Evolutionary conservation across 2,329 filamentous ascomycete species (phyloP).

Genomic region (Proliferodiscus dingleyae): DNA sequence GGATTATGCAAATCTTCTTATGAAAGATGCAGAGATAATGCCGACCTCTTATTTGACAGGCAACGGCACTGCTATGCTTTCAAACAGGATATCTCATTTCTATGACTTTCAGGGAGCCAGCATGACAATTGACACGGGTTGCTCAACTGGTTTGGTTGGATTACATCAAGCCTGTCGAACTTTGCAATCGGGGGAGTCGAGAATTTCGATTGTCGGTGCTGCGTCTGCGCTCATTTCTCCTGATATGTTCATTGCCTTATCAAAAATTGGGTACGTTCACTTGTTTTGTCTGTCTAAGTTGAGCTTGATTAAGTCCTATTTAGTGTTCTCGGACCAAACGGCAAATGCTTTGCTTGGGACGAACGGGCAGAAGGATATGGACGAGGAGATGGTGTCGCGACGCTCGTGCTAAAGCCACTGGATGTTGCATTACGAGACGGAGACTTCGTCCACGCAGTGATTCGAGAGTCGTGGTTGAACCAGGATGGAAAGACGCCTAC

Average conservation of each 20-base stretch:
- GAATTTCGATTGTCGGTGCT: constrained; percentile 25
- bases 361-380: constrained; percentile 56
- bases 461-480: constrained; percentile 48
- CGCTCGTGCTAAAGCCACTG: constrained; percentile 54
- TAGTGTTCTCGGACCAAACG: too few species aligned
- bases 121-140: constrained; percentile 43
- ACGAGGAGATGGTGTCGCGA: constrained; percentile 55
- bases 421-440: constrained; percentile 52
- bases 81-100: constrained; percentile 36
- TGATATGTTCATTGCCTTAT: constrained; percentile 10
- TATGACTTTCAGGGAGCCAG: constrained; percentile 36
- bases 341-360: constrained; percentile 46
- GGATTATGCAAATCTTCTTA: constrained; percentile 8
- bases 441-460: constrained; percentile 52
- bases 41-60: constrained; percentile 32
- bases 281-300: background rate
- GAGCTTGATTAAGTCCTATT: constrained; percentile 35
- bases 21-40: constrained; percentile 7
- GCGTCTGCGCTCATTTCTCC: constrained; percentile 6
- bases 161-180: constrained; percentile 10
- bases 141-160: constrained; percentile 37
- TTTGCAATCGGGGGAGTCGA: background rate
- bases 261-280: background rate
- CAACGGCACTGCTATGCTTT: constrained; percentile 39
- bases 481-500: constrained; percentile 51